A percentile compares a stretch with the other conserved stretches of the same genome.
Evolutionary conservation across 169 alveolate species (phyloP).

Genomic region (Besnoitia besnoiti): DNA sequence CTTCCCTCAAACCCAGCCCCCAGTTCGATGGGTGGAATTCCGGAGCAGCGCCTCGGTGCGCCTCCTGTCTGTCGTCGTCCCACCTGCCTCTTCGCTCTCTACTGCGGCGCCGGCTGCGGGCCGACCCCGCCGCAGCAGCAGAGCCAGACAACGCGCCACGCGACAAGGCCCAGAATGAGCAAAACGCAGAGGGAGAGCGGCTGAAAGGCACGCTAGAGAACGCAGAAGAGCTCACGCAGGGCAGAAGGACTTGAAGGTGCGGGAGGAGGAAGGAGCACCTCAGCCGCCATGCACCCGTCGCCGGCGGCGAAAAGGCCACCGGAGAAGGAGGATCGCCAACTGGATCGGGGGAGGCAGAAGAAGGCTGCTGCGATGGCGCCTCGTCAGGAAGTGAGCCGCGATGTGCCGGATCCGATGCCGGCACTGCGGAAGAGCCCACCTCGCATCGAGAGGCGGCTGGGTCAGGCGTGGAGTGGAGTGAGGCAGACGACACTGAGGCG

Average conservation of each 20-base stretch:
- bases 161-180: no score
- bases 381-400: no score
- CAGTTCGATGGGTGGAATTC: no score
- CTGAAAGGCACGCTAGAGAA: not conserved
- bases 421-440: no score
- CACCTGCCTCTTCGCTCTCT: not conserved
- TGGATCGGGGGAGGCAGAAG: not conserved
- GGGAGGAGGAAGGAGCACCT: not conserved
- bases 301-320: not conserved
- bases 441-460: no score
- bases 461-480: no score
- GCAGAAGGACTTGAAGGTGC: constrained; percentile 7
- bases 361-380: no score
- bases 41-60: no score
- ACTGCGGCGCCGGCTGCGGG: not conserved
- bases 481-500: not conserved
- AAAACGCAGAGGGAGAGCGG: not conserved
- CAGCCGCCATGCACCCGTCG: not conserved
- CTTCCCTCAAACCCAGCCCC: no score
- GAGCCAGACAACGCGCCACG: not conserved
- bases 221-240: not conserved
- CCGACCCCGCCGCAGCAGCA: not conserved
- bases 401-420: no score
- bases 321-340: not conserved
- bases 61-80: not conserved